phyloP scores from a whole-genome alignment of 306 rosid genomes.

The Lupinus albus region DNA sequence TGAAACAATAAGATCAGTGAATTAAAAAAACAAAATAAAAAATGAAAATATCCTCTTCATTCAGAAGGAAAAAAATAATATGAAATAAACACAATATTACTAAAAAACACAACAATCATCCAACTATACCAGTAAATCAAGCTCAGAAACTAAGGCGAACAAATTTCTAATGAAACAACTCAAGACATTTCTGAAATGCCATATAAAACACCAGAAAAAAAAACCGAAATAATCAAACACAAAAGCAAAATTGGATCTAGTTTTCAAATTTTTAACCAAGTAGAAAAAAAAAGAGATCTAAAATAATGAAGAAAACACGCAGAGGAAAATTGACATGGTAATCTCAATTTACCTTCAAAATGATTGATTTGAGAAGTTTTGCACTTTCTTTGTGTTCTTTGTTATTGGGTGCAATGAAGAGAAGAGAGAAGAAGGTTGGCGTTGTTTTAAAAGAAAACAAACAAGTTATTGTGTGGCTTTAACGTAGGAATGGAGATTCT shows the following conservation, averaged over 20 bases:
- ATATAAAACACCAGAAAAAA: not conserved
- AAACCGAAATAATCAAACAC: not conserved
- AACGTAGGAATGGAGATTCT: not conserved
- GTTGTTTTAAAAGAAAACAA: conserved; percentile 9
- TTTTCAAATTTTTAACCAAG: not conserved
- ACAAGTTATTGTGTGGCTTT: conserved; percentile 1
- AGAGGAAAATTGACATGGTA: not conserved
- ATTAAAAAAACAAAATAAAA: not conserved
- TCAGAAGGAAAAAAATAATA: not conserved
- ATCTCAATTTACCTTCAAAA: conserved; percentile 14
- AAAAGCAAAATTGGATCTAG: not conserved
- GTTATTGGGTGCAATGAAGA: not conserved
- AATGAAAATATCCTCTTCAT: not conserved
- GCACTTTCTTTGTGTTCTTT: not conserved
- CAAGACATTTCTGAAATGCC: not conserved
- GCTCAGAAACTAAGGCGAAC: not conserved
- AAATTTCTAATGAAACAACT: not conserved
- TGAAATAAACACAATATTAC: conserved; percentile 14
- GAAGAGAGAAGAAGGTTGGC: not conserved
- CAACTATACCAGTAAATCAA: not conserved
- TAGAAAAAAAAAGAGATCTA: not conserved
- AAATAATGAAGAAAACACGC: not conserved
- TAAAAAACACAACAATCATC: conserved; percentile 12
- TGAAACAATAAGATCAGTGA: not conserved
- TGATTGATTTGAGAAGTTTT: not conserved